These are phyloP conservation scores for Herpetospermum pedunculosum DNA, from an alignment of 306 rosid genomes.

Conservation along the genomic window DNA sequence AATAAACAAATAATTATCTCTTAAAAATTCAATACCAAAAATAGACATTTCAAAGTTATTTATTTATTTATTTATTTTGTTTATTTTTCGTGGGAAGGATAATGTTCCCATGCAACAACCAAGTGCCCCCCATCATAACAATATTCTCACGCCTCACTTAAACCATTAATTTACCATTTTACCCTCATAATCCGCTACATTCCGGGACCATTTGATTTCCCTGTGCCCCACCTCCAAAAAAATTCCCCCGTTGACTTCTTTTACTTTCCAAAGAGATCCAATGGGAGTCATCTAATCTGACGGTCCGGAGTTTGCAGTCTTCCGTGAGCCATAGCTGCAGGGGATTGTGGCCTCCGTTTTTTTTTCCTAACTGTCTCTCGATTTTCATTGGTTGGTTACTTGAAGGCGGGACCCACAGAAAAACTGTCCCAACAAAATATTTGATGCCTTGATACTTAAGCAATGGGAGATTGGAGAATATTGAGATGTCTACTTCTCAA, in stretches of 20 bases:
- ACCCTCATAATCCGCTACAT: constrained; percentile 26
- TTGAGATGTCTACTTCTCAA: not conserved
- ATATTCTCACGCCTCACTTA: constrained; percentile 39
- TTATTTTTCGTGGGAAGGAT: constrained; percentile 17
- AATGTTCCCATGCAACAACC: constrained; percentile 36
- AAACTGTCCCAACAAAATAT: too few relatives aligned
- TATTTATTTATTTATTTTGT: too few relatives aligned
- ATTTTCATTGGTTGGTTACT: not conserved
- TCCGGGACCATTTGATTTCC: constrained; percentile 19
- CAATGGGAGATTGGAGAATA: not conserved
- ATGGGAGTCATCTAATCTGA: not conserved
- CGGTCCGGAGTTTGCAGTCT: not conserved
- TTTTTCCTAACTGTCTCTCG: not conserved
- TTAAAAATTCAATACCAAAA: too few relatives aligned
- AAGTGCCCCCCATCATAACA: constrained; percentile 47
- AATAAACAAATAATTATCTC: too few relatives aligned
- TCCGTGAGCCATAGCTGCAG: not conserved
- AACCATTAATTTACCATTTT: constrained; percentile 14
- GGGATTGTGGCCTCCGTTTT: not conserved
- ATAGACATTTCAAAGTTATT: too few relatives aligned
- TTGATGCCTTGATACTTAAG: not conserved
- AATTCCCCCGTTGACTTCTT: constrained; percentile 21
- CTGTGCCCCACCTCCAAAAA: not conserved
- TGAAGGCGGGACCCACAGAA: not conserved
- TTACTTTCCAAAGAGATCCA: constrained; percentile 17